These are phyloP conservation scores for Prunus davidiana DNA, from an alignment of 306 rosid species.

Conservation along the genomic window DNA sequence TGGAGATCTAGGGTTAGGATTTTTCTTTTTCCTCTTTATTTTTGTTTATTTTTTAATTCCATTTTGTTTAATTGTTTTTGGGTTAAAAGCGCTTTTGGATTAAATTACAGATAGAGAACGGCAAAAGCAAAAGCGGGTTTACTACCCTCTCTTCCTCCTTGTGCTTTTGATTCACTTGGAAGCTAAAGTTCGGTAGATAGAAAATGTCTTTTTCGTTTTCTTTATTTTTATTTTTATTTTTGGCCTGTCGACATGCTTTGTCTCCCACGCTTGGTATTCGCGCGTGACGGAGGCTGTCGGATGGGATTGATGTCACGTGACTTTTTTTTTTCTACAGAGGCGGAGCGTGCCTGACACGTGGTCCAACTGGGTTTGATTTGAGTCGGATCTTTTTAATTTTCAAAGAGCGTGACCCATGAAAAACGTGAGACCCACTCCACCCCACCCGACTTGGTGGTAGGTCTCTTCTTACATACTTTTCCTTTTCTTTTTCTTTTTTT, in stretches of 20 bases:
- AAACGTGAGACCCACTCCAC: background rate
- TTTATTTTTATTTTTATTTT: background rate
- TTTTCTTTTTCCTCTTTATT: background rate
- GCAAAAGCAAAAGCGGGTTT: background rate
- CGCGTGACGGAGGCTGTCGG: constrained; percentile 26
- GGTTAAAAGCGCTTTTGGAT: background rate
- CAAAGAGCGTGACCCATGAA: background rate
- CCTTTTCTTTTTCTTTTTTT: background rate
- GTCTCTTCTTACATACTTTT: background rate
- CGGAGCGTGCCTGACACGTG: background rate
- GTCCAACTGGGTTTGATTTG: background rate
- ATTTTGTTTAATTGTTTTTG: background rate
- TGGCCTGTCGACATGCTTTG: background rate
- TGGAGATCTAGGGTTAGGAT: constrained; percentile 20
- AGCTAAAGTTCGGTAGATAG: background rate
- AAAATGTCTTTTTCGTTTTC: background rate
- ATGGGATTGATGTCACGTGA: constrained; percentile 32
- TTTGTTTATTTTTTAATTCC: background rate
- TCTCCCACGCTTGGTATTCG: constrained; percentile 31
- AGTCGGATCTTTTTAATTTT: background rate
- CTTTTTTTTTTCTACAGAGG: constrained; percentile 2
- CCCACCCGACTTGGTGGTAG: no score
- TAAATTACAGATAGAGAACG: background rate
- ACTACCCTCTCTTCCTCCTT: no score
- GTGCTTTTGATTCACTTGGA: background rate